Base-by-base conservation (phyloP, 2,329 filamentous ascomycete species). In the Cladophialophora carrionii region DNA sequence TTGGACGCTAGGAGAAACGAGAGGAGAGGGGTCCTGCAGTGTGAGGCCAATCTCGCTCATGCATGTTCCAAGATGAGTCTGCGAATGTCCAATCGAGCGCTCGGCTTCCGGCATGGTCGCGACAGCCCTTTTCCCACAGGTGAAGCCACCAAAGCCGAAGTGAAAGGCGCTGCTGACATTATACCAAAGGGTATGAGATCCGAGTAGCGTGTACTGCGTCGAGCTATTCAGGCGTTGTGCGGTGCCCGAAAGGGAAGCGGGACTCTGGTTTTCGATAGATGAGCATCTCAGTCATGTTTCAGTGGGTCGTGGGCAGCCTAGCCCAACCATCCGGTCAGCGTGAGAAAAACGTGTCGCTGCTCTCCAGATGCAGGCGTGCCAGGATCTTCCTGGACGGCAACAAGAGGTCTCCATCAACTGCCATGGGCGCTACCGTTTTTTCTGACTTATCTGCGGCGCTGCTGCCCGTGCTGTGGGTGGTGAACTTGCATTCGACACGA, bases 21-120 rank as follows among this genome's bases (percentile, higher is more conserved):
- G 48, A 26, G 26, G 48, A 51, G 52, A 54, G 17, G 52, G 26
- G 26, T 29, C 52, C 52, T 54, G 24, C 26, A 10, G 14, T 10
- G 52, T 34, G 52, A 54, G 29, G 24, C 24, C 52, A 54, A 54
- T 54, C 29, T 54, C 52, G 52, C 52, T 54, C 52, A 54, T 34
- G 52, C 52, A 54, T 10, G 26, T 34, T 29, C 52, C 29, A 8
- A 54, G n/a, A 54, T 20, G 52, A 29, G 14, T 17, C 5, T 34
- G 22, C 34, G 3, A 29, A 54, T 26, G 32, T 14, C 17, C n/a
- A 22, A 54, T 12, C 17, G 17, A 34, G 29, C 12, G 52, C 29
- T 54, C 52, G 12, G 29, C 29, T 10, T n/a, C 5, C 17, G 37
- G 37, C 37, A 43, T 8, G 24, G 24, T 12, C n/a, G 29, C 29